These are phyloP conservation scores for Colletotrichum sidae DNA, from an alignment of 2,329 filamentous ascomycete genomes.

Conservation along the genomic window DNA sequence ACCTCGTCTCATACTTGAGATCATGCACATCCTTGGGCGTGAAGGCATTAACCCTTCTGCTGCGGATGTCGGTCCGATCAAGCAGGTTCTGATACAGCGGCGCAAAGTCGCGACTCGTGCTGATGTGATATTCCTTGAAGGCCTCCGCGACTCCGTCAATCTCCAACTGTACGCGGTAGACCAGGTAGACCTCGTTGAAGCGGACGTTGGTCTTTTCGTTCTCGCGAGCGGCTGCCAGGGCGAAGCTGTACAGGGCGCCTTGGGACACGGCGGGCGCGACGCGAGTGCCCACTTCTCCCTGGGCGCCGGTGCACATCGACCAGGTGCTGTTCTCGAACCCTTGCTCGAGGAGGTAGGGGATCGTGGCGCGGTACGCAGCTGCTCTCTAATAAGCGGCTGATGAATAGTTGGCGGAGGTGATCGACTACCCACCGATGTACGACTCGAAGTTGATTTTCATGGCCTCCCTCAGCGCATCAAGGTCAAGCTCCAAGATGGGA, in stretches of 20 bases:
- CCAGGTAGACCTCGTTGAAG: slow-evolving; percentile 53
- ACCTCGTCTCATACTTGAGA: slow-evolving; percentile 12
- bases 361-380: slow-evolving; percentile 47
- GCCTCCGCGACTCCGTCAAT: slow-evolving; percentile 2
- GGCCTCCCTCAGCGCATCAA: slow-evolving; percentile 38
- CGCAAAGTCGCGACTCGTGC: slow-evolving; percentile 16
- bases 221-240: slow-evolving; percentile 44
- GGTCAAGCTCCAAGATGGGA: slow-evolving; percentile 40
- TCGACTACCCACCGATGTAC: slow-evolving; percentile 45
- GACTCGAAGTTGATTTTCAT: slow-evolving; percentile 44
- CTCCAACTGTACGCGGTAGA: slow-evolving; percentile 44
- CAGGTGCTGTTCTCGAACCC: slow-evolving; percentile 42
- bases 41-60: background rate
- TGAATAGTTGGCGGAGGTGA: background rate
- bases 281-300: slow-evolving; percentile 41
- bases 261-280: slow-evolving; percentile 46
- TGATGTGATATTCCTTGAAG: background rate
- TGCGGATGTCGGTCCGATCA: slow-evolving; percentile 20
- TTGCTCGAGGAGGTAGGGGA: slow-evolving; percentile 47
- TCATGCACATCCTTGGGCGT: background rate
- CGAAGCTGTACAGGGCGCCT: slow-evolving; percentile 51
- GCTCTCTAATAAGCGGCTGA: background rate
- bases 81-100: slow-evolving; percentile 22
- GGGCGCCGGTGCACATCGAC: slow-evolving; percentile 48
- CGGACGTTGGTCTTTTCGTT: slow-evolving; percentile 48